Conservation (phyloP, 495 filamentous ascomycete species). For the Penicillium robsamsonii region DNA sequence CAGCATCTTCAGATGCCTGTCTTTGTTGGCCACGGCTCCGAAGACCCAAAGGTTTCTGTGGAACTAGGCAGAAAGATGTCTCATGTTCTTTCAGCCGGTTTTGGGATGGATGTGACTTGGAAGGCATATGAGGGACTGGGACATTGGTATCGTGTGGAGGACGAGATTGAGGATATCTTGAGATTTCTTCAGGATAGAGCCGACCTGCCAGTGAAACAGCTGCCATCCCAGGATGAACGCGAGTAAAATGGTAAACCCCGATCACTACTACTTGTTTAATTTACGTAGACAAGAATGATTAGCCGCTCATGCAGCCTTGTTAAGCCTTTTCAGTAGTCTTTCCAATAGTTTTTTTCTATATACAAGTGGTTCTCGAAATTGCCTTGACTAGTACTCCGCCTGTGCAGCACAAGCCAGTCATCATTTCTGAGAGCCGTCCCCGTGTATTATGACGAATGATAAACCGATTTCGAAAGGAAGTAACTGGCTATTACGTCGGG, state of each 20-base stretch:
- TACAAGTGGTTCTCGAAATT: no score
- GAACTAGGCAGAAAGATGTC: conserved; percentile 42
- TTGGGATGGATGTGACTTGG: conserved; percentile 49
- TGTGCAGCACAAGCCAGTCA: no score
- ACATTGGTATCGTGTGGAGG: conserved; percentile 54
- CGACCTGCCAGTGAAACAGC: conserved; percentile 1
- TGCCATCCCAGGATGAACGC: neutral
- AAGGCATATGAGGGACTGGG: conserved; percentile 52
- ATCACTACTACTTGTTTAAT: neutral
- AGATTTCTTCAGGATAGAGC: conserved; percentile 33
- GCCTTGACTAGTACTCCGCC: no score
- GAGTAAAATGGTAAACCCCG: neutral
- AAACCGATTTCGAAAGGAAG: no score
- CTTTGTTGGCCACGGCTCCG: conserved; percentile 53
- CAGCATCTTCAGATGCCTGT: conserved; percentile 35
- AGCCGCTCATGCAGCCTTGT: no score
- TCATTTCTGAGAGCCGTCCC: no score
- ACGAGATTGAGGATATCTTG: conserved; percentile 52
- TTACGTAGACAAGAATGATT: neutral
- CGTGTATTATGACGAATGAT: no score
- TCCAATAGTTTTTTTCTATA: no score
- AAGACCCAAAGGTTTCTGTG: conserved; percentile 52
- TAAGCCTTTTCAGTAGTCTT: no score
- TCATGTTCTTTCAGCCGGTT: conserved; percentile 31
- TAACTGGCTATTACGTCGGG: no score